A percentile compares a stretch with the other conserved stretches of the same genome.
phyloP scores from a whole-genome alignment of 1,284 basidiomycete genomes.

The Microstroma glucosiphilum region DNA sequence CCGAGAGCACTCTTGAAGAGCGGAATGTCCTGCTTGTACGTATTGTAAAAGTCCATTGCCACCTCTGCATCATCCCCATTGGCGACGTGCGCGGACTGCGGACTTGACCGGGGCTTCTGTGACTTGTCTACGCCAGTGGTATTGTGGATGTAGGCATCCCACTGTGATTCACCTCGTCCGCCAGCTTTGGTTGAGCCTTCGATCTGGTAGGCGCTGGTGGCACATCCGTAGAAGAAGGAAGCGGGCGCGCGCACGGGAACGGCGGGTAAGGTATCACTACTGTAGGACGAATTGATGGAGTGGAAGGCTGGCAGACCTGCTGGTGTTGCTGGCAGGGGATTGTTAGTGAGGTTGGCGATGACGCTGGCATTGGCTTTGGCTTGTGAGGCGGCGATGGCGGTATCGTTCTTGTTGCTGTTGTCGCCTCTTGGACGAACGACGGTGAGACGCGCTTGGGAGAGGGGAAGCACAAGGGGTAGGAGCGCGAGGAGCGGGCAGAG shows the following conservation, averaged over 20 bases:
- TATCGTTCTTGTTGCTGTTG: too few species aligned
- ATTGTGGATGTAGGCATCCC: conserved; percentile 19
- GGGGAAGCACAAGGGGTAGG: too few species aligned
- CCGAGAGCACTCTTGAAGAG: conserved; percentile 13
- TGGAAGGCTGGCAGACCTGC: too few species aligned
- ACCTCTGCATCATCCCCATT: conserved; percentile 9
- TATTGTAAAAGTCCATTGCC: conserved; percentile 20
- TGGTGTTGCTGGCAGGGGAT: too few species aligned
- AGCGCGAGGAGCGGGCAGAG: too few species aligned
- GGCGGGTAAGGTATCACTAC: not conserved
- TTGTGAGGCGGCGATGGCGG: too few species aligned
- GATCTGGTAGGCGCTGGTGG: conserved; percentile 18
- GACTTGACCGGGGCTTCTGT: not conserved
- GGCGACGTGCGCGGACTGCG: not conserved
- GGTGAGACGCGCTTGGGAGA: too few species aligned
- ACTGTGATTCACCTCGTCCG: conserved; percentile 15
- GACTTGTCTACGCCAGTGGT: conserved; percentile 6
- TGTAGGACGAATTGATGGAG: too few species aligned
- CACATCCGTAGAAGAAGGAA: conserved; percentile 18
- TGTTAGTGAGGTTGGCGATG: too few species aligned
- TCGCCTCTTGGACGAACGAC: too few species aligned
- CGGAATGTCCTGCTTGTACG: conserved; percentile 16
- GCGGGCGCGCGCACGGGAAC: conserved; percentile 1
- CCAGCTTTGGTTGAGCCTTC: conserved; percentile 15
- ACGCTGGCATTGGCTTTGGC: too few species aligned